phyloP scores from a whole-genome alignment of 2,329 filamentous ascomycete genomes.

The Nigrospora oryzae region DNA sequence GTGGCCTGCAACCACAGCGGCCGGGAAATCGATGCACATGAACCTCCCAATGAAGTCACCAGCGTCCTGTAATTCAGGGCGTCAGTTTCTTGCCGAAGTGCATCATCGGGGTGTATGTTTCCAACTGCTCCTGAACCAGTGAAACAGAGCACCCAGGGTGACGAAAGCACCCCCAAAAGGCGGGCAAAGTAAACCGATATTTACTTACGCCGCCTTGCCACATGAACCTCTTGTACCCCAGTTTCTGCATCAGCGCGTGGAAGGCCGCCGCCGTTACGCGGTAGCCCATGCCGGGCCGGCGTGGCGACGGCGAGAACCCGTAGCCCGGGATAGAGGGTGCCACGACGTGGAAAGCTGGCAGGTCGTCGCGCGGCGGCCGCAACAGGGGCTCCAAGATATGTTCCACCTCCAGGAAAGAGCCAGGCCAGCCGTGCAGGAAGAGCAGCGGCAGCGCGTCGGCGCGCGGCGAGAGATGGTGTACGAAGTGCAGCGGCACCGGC shows the following conservation, averaged over 20 bases:
- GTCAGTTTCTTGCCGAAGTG: too few species aligned
- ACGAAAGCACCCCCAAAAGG: too few species aligned
- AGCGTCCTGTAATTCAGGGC: not conserved
- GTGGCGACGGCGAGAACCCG: slow-evolving; percentile 28
- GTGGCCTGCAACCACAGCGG: not conserved
- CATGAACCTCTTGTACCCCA: slow-evolving; percentile 26
- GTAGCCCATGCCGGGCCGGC: slow-evolving; percentile 20
- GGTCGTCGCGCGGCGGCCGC: slow-evolving; percentile 11
- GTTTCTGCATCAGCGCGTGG: slow-evolving; percentile 28
- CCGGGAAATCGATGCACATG: not conserved
- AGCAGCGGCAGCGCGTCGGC: slow-evolving; percentile 28
- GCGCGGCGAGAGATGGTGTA: slow-evolving; percentile 14
- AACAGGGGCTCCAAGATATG: slow-evolving; percentile 24
- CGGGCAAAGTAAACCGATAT: too few species aligned
- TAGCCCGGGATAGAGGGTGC: slow-evolving; percentile 34
- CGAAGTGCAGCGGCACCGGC: slow-evolving; percentile 16
- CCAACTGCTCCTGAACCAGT: too few species aligned
- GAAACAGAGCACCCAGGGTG: too few species aligned
- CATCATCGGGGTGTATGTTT: too few species aligned
- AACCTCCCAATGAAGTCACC: not conserved
- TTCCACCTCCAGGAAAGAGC: slow-evolving; percentile 27
- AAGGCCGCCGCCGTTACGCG: slow-evolving; percentile 20
- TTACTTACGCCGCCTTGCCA: slow-evolving; percentile 16
- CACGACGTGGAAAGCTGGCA: slow-evolving; percentile 36
- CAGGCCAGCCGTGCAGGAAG: slow-evolving; percentile 34